A percentile compares a stretch with the other conserved stretches of the same genome.
Conservation (phyloP, 371 early-diverging fungal genomes). For the Haplosporangium sp. region DNA sequence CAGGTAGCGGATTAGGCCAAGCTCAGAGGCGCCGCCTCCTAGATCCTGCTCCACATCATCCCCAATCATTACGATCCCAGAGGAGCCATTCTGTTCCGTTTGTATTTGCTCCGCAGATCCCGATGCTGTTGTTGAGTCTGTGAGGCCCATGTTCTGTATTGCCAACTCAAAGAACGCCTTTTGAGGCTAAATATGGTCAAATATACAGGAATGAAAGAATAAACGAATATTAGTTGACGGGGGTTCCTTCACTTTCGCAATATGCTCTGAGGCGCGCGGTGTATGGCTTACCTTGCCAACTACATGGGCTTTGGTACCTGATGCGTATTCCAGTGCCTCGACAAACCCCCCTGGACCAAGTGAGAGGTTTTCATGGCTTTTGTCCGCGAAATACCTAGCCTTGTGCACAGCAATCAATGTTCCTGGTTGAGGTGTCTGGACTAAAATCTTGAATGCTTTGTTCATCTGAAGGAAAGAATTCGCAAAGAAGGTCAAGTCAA, state of each 20-base stretch:
- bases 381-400: constrained; percentile 78
- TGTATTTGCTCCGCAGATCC: constrained; percentile 35
- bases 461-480: constrained; percentile 59
- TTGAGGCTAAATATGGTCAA: constrained; percentile 60
- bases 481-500: background rate
- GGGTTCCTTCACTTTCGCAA: too few relatives aligned
- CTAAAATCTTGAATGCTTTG: constrained; percentile 73
- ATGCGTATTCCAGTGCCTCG: constrained; percentile 81
- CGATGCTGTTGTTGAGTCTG: background rate
- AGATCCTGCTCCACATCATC: constrained; percentile 87
- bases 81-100: constrained; percentile 51
- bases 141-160: constrained; percentile 69
- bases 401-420: constrained; percentile 84
- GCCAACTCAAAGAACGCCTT: constrained; percentile 80
- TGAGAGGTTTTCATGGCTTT: constrained; percentile 65
- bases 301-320: constrained; percentile 71
- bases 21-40: constrained; percentile 78
- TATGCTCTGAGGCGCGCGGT: background rate
- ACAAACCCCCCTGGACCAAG: constrained; percentile 92
- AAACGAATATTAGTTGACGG: background rate
- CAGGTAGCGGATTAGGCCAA: constrained; percentile 77
- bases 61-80: constrained; percentile 81
- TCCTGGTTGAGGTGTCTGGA: constrained; percentile 47
- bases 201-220: background rate
- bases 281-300: constrained; percentile 75